Conservation (phyloP, 78 protist genomes). For the Tieghemostelium lacteum region DNA sequence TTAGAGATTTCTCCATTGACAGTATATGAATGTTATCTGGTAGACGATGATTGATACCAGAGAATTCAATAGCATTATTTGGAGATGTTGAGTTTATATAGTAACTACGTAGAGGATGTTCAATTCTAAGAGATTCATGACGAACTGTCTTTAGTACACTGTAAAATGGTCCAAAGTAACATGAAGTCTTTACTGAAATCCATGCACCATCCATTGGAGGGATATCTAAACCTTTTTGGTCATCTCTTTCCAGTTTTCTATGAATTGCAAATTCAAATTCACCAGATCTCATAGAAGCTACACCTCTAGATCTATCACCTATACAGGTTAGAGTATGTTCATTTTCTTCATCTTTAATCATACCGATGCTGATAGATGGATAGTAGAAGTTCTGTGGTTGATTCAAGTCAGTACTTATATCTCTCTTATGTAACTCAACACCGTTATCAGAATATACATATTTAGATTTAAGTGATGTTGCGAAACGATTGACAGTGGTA, state of each 20-base stretch:
- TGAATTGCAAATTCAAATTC: not conserved
- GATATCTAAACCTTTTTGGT: constrained; percentile 19
- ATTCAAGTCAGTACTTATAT: not conserved
- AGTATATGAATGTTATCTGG: not conserved
- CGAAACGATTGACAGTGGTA: constrained; percentile 4
- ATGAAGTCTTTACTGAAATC: not conserved
- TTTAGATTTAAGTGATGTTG: constrained; percentile 1
- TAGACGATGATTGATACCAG: not conserved
- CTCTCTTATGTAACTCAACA: not conserved
- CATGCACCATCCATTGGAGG: constrained; percentile 18
- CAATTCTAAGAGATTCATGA: not conserved
- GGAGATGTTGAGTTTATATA: too few species aligned
- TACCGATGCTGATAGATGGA: not conserved
- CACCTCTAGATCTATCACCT: constrained; percentile 49
- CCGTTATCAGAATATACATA: constrained; percentile 7
- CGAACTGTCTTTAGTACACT: not conserved
- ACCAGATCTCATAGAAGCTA: not conserved
- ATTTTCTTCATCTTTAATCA: not conserved
- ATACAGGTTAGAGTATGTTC: not conserved
- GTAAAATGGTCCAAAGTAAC: not conserved
- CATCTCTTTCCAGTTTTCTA: not conserved
- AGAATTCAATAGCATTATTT: not conserved
- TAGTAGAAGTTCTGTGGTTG: constrained; percentile 2
- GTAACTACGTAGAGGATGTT: constrained; percentile 9
- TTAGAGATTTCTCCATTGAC: not conserved